Percentiles rank a stretch among this genome's conserved stretches.
Evolutionary conservation across 495 filamentous ascomycete genomes (phyloP).

Genomic region (Penicillium coffeae): DNA sequence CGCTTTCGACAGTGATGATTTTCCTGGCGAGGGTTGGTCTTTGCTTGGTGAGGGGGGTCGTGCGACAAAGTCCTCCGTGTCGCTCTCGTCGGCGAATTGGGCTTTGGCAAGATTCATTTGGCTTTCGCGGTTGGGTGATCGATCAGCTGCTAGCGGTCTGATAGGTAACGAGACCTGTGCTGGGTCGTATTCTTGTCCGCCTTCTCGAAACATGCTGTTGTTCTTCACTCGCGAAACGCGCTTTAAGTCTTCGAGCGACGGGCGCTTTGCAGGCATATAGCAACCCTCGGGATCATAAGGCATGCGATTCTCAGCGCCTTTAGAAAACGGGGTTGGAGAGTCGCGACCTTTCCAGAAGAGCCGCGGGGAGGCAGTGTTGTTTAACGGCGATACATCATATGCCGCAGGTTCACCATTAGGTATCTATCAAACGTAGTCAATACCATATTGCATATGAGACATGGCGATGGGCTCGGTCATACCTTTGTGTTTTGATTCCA

Average conservation of each 20-base stretch:
- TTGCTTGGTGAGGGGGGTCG: constrained; percentile 63
- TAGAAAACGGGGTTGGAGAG: constrained; percentile 54
- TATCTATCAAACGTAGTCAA: constrained; percentile 20
- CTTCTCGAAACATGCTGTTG: constrained; percentile 89
- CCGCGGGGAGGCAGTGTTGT: constrained; percentile 63
- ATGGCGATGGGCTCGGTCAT: constrained; percentile 11
- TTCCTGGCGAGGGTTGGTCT: constrained; percentile 71
- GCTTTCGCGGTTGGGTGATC: constrained; percentile 53
- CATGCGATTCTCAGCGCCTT: constrained; percentile 62
- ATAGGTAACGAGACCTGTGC: constrained; percentile 68
- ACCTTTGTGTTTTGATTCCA: constrained; percentile 69
- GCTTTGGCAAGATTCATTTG: constrained; percentile 55
- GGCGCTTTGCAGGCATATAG: constrained; percentile 66
- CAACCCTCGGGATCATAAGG: constrained; percentile 59
- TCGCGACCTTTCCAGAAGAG: constrained; percentile 84
- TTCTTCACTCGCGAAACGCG: constrained; percentile 93
- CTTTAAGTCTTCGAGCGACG: constrained; percentile 90
- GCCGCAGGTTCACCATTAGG: constrained; percentile 66
- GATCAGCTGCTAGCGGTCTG: constrained; percentile 65
- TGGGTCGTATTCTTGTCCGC: constrained; percentile 86
- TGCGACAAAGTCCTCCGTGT: constrained; percentile 26
- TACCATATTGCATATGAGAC: constrained; percentile 27
- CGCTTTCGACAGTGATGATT: constrained; percentile 73
- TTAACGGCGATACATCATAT: constrained; percentile 72
- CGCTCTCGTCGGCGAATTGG: constrained; percentile 32